Evolutionary conservation across 768 basidiomycete species (phyloP).

Genomic region (Dacryopinax spathularia): DNA sequence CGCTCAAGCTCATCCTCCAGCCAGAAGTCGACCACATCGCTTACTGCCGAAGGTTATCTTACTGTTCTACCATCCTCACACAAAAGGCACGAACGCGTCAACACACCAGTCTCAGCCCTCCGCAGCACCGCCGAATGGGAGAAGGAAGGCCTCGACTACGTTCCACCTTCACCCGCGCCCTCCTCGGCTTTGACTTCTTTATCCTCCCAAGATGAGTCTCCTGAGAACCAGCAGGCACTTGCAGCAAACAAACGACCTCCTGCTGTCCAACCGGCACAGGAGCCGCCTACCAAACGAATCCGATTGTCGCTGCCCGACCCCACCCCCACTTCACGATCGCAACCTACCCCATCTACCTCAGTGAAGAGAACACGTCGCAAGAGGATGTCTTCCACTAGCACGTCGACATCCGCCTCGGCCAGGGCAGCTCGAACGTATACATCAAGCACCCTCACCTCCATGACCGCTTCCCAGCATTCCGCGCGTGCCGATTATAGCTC

Average conservation of each 20-base stretch:
- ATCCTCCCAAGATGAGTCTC: neutral
- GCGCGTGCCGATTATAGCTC: neutral
- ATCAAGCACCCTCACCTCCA: neutral
- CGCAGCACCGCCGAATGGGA: neutral
- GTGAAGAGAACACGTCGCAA: neutral
- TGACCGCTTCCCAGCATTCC: neutral
- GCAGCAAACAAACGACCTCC: neutral
- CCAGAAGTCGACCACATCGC: neutral
- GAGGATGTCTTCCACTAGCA: neutral
- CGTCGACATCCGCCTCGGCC: neutral
- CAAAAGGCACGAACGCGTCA: neutral
- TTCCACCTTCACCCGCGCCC: neutral
- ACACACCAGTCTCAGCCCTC: neutral
- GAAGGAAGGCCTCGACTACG: neutral
- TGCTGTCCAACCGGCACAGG: neutral
- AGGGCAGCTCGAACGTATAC: neutral
- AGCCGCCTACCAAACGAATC: neutral
- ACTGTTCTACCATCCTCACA: neutral
- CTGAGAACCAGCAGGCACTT: neutral
- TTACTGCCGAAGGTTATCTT: neutral
- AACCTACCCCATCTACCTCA: neutral
- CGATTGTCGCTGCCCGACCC: neutral
- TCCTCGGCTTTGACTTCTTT: neutral
- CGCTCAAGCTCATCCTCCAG: neutral
- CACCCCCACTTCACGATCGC: neutral